phyloP scores from a whole-genome alignment of 1,139 yeast genomes.

The Chernovozyma sophiae-reginae region DNA sequence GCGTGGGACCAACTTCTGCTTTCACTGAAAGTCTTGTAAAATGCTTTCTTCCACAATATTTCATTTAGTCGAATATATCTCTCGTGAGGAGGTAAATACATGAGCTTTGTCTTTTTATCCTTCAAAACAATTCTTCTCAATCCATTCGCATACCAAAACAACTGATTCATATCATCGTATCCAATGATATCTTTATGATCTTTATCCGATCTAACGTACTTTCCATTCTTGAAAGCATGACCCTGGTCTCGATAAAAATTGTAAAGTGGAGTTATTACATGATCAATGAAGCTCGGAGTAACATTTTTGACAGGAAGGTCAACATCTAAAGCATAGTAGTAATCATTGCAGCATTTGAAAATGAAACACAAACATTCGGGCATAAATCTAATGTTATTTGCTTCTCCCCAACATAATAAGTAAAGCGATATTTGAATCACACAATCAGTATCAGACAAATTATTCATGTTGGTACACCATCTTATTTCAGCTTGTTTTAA shows the following conservation, averaged over 20 bases:
- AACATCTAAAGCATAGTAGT: conserved; percentile 45
- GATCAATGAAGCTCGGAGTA: conserved; percentile 49
- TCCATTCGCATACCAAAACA: conserved; percentile 56
- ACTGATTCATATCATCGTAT: conserved; percentile 61
- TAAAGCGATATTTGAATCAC: conserved; percentile 66
- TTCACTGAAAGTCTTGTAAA: conserved; percentile 54
- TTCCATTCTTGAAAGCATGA: conserved; percentile 34
- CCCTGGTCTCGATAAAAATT: conserved; percentile 56
- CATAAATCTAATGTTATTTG: conserved; percentile 75
- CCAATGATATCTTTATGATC: conserved; percentile 56
- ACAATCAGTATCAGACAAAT: conserved; percentile 49
- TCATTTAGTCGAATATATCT: conserved; percentile 41
- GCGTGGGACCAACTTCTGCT: conserved; percentile 58
- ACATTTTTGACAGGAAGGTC: conserved; percentile 19
- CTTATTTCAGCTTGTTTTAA: conserved; percentile 77
- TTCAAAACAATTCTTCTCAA: conserved; percentile 39
- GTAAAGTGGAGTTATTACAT: conserved; percentile 73
- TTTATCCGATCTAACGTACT: conserved; percentile 38
- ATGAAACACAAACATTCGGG: conserved; percentile 85
- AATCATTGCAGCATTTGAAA: conserved; percentile 72
- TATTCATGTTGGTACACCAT: conserved; percentile 63
- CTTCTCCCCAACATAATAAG: conserved; percentile 85
- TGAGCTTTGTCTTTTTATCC: conserved; percentile 32
- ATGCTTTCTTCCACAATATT: conserved; percentile 48
- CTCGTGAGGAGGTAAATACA: conserved; percentile 41